A percentile compares a stretch with the other conserved stretches of the same genome.
phyloP scores from a whole-genome alignment of 176 grass and related monocot species.

The Zoysia pacifica region DNA sequence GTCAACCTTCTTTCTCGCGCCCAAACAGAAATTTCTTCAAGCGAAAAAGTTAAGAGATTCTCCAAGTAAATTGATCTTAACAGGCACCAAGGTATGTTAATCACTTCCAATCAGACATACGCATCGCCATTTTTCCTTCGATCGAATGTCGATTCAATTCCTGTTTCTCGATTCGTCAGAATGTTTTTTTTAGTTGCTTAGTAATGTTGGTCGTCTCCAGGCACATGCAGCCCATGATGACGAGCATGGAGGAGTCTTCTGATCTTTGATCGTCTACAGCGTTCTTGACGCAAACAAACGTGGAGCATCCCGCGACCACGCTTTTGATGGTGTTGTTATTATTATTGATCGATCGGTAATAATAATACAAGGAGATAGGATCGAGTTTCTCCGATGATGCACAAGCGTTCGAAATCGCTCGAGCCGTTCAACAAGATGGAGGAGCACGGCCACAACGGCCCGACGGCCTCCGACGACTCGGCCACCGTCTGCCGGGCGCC shows the following conservation, averaged over 20 bases:
- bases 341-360: not conserved
- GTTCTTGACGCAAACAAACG: slow-evolving; percentile 16
- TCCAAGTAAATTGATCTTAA: not conserved
- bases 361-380: not conserved
- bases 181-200: not conserved
- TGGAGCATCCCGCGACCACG: slow-evolving; percentile 10
- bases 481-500: slow-evolving; percentile 31
- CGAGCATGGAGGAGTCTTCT: slow-evolving; percentile 16
- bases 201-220: not conserved
- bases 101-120: not conserved
- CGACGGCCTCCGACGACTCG: slow-evolving; percentile 54
- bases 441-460: slow-evolving; percentile 28
- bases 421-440: slow-evolving; percentile 43
- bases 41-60: not conserved
- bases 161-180: not conserved
- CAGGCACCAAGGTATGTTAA: slow-evolving; percentile 8
- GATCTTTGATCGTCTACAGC: slow-evolving; percentile 13
- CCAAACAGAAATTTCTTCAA: not conserved
- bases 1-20: slow-evolving; percentile 34
- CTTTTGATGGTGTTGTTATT: not conserved
- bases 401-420: slow-evolving; percentile 51
- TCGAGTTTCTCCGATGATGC: slow-evolving; percentile 15
- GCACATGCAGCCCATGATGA: slow-evolving; percentile 51
- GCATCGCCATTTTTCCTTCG: not conserved
- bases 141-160: not conserved